Percentiles rank a stretch among this genome's conserved stretches.
Conservation (phyloP, 2,329 filamentous ascomycete species). For the Neofusicoccum laricinum region DNA sequence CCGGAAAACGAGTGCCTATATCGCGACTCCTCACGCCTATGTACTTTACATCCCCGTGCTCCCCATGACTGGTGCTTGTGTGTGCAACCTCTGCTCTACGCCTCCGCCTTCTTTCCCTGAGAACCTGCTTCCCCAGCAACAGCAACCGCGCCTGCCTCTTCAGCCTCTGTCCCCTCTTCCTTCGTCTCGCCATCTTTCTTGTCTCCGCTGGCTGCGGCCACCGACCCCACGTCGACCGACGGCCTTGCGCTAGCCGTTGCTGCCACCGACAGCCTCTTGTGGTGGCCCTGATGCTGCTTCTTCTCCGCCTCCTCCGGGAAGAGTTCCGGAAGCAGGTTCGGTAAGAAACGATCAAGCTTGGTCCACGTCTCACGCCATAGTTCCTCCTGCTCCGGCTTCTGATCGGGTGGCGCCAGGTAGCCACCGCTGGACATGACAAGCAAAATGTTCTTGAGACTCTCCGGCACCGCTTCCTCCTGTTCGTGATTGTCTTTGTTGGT, state of each 20-base stretch:
- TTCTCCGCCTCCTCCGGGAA: slow-evolving; percentile 49
- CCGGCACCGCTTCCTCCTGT: slow-evolving; percentile 89
- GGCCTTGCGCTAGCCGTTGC: neutral
- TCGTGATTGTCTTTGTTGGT: neutral
- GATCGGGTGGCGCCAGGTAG: slow-evolving; percentile 69
- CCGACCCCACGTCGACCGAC: neutral
- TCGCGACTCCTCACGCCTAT: neutral
- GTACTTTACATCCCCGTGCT: neutral
- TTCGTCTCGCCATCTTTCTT: neutral
- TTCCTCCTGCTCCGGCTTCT: slow-evolving; percentile 48
- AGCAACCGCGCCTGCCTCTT: neutral
- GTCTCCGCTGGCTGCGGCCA: neutral
- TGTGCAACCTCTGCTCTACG: neutral
- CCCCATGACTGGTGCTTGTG: neutral
- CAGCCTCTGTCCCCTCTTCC: neutral
- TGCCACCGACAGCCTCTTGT: neutral
- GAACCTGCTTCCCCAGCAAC: too few species aligned
- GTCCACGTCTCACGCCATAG: slow-evolving; percentile 62
- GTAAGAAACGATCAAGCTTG: slow-evolving; percentile 59
- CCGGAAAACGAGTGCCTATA: neutral
- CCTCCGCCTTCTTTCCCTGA: neutral
- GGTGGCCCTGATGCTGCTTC: neutral
- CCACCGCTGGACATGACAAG: slow-evolving; percentile 92
- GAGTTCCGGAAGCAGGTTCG: slow-evolving; percentile 56
- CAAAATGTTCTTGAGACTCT: slow-evolving; percentile 93